phyloP scores from a whole-genome alignment of 2,329 filamentous ascomycete genomes.

The Pseudogymnoascus sp. region DNA sequence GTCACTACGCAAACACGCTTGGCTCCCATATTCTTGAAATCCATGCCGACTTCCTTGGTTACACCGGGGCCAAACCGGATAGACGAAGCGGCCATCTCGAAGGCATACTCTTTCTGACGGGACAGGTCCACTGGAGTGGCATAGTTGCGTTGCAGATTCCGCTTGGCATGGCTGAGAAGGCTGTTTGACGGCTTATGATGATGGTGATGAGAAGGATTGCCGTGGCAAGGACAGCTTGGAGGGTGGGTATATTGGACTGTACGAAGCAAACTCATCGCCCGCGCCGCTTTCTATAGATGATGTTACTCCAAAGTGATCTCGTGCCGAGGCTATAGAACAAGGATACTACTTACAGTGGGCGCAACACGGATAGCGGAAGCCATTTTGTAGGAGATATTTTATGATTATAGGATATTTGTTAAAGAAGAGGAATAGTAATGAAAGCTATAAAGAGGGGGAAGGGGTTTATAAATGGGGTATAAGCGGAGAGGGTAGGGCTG shows the following conservation, averaged over 20 bases:
- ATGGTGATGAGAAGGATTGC: constrained; percentile 74
- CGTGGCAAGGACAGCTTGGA: constrained; percentile 84
- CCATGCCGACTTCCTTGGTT: constrained; percentile 96
- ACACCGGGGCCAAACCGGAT: constrained; percentile 91
- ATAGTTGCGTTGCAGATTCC: constrained; percentile 40
- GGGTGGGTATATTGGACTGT: constrained; percentile 89
- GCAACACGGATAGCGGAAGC: constrained; percentile 4
- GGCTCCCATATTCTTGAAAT: constrained; percentile 82
- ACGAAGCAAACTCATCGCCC: constrained; percentile 65
- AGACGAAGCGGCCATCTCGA: constrained; percentile 93
- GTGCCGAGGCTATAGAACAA: not conserved
- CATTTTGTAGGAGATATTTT: not conserved
- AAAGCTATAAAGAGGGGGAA: not conserved
- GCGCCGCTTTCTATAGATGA: constrained; percentile 40
- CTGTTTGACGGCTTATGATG: constrained; percentile 33
- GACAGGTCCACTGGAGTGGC: constrained; percentile 69
- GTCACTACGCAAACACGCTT: constrained; percentile 89
- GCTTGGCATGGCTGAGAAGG: constrained; percentile 36
- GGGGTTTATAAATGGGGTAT: constrained; percentile 5
- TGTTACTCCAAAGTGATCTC: constrained; percentile 11
- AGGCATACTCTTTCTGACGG: constrained; percentile 88
- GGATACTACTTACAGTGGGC: constrained; percentile 8
- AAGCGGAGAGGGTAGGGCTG: not conserved
- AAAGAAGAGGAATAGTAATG: not conserved
- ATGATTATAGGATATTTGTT: not conserved